phyloP scores from a whole-genome alignment of 345 rosid species.

The Rhodamnia argentea region DNA sequence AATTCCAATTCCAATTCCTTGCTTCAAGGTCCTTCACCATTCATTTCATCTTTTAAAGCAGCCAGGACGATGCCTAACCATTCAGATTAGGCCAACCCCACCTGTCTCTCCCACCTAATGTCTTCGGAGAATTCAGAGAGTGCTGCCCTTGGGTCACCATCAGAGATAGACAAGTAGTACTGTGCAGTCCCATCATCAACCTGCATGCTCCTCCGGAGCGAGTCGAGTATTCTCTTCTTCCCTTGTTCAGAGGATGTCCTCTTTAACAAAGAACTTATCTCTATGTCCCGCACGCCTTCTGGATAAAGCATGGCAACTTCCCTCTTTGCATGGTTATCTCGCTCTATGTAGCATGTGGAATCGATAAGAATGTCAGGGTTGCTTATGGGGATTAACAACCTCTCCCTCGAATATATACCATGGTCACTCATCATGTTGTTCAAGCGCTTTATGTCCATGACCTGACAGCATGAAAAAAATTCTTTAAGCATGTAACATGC shows the following conservation, averaged over 20 bases:
- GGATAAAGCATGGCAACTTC: slow-evolving; percentile 80
- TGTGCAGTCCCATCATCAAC: slow-evolving; percentile 81
- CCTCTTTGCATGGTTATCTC: slow-evolving; percentile 57
- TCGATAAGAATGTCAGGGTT: slow-evolving; percentile 46
- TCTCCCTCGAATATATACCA: slow-evolving; percentile 76
- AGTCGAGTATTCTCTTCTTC: slow-evolving; percentile 51
- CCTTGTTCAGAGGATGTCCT: slow-evolving; percentile 37
- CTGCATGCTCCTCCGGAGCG: slow-evolving; percentile 81
- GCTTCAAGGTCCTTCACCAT: not conserved
- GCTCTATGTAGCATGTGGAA: slow-evolving; percentile 72
- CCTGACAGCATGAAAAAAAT: slow-evolving; percentile 27
- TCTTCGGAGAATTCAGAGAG: slow-evolving; percentile 61
- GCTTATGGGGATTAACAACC: slow-evolving; percentile 71
- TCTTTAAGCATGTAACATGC: not conserved
- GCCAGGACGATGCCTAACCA: not conserved
- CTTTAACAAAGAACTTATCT: slow-evolving; percentile 12
- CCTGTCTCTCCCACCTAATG: slow-evolving; percentile 62
- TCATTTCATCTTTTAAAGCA: not conserved
- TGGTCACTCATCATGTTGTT: slow-evolving; percentile 95
- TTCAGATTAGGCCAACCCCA: slow-evolving; percentile 10
- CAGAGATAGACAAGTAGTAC: slow-evolving; percentile 68
- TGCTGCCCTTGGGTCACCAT: slow-evolving; percentile 74
- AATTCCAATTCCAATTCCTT: not conserved
- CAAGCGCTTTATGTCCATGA: slow-evolving; percentile 63
- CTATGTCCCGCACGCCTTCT: slow-evolving; percentile 42